A percentile compares a stretch with the other conserved stretches of the same genome.
Conservation (phyloP, 2,329 filamentous ascomycete genomes). For the Tolypocladium amazonense region DNA sequence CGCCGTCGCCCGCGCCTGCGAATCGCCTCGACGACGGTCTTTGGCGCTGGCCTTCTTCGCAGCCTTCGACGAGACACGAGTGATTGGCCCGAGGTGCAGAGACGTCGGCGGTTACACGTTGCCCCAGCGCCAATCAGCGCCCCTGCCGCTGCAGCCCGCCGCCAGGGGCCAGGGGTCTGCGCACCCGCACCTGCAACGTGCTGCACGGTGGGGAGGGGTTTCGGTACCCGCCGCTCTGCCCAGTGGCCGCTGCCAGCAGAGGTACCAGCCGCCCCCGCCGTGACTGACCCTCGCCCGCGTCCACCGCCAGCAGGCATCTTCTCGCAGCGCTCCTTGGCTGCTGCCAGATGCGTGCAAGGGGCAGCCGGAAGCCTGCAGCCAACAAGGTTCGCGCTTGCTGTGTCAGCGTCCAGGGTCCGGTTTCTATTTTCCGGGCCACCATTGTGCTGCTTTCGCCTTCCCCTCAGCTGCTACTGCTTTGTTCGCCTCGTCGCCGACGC, state of each 20-base stretch:
- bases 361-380: not conserved
- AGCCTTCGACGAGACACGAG: not conserved
- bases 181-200: not conserved
- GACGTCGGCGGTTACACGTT: conserved; percentile 28
- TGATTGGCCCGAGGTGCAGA: conserved; percentile 14
- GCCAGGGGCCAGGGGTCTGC: not conserved
- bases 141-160: conserved; percentile 8
- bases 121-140: conserved; percentile 20
- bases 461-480: not conserved
- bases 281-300: too few species aligned
- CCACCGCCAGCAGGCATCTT: not conserved
- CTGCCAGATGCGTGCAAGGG: not conserved
- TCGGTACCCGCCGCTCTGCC: not conserved
- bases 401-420: not conserved
- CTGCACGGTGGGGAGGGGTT: not conserved
- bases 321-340: not conserved
- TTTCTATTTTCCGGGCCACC: not conserved
- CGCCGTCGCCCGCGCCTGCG: not conserved
- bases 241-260: not conserved
- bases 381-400: not conserved
- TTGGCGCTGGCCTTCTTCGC: not conserved
- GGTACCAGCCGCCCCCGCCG: not conserved
- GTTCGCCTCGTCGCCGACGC: not conserved
- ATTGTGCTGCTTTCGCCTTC: not conserved
- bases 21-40: not conserved